These are phyloP conservation scores for Coemansia guatemalensis DNA, from an alignment of 192 early-diverging fungal species.

Conservation along the genomic window DNA sequence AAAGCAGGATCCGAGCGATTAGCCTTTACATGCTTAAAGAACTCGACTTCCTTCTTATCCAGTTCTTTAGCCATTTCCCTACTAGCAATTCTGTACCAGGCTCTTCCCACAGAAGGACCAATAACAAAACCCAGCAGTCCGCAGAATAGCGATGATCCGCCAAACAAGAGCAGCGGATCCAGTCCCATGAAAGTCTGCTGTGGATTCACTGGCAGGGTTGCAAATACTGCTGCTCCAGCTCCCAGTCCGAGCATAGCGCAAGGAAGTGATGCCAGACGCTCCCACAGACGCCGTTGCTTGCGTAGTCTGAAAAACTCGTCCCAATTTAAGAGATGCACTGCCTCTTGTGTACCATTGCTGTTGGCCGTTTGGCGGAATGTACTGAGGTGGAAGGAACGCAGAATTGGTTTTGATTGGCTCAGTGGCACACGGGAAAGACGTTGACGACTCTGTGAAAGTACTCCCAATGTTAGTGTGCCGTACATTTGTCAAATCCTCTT, in stretches of 20 bases:
- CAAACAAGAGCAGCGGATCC: constrained; percentile 64
- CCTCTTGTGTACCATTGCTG: neutral
- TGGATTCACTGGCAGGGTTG: constrained; percentile 61
- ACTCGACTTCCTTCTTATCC: constrained; percentile 57
- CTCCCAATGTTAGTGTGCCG: neutral
- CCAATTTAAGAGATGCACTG: constrained; percentile 50
- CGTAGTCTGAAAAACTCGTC: constrained; percentile 66
- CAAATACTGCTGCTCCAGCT: constrained; percentile 58
- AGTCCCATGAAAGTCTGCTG: constrained; percentile 64
- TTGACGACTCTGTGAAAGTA: neutral
- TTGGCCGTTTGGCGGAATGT: too few species aligned
- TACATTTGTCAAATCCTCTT: neutral
- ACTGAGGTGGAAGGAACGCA: neutral
- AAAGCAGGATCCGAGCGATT: constrained; percentile 68
- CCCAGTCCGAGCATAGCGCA: constrained; percentile 54
- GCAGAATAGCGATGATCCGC: constrained; percentile 54
- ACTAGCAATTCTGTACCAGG: constrained; percentile 58
- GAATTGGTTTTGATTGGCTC: too few species aligned
- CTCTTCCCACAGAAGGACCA: constrained; percentile 66
- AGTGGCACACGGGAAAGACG: too few species aligned
- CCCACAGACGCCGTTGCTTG: constrained; percentile 61
- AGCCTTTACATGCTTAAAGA: constrained; percentile 61
- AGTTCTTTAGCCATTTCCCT: constrained; percentile 33
- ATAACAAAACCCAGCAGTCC: constrained; percentile 62
- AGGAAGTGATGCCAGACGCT: constrained; percentile 60